These are phyloP conservation scores for Hypocreales sp. DNA, from an alignment of 2,329 filamentous ascomycete genomes.

Conservation along the genomic window DNA sequence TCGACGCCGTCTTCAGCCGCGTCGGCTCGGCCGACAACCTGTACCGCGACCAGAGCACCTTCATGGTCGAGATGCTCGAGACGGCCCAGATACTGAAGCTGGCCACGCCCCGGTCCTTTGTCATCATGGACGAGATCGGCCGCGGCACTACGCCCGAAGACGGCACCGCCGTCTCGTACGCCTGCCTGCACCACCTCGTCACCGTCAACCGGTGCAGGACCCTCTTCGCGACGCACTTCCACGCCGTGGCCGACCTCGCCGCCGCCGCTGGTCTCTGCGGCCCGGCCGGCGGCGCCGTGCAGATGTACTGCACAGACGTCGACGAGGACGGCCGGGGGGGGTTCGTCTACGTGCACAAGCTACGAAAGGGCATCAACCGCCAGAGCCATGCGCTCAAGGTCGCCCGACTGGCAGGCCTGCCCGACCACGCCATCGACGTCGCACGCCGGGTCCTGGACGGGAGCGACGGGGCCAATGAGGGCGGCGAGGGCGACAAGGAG, in stretches of 20 bases:
- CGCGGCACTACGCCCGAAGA: constrained; percentile 89
- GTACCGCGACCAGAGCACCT: constrained; percentile 90
- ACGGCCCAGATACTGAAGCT: constrained; percentile 78
- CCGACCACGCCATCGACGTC: constrained; percentile 52
- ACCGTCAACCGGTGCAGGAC: constrained; percentile 62
- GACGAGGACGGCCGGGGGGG: constrained; percentile 52
- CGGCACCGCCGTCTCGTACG: constrained; percentile 78
- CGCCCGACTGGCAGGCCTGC: constrained; percentile 72
- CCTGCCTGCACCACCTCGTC: constrained; percentile 72
- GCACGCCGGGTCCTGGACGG: constrained; percentile 41
- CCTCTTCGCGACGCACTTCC: constrained; percentile 93
- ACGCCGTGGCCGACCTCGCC: constrained; percentile 67
- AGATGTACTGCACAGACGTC: constrained; percentile 80
- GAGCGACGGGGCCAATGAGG: constrained; percentile 1
- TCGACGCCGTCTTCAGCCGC: constrained; percentile 92
- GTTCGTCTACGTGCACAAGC: constrained; percentile 75
- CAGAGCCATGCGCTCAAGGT: constrained; percentile 89
- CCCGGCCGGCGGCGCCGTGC: constrained; percentile 30
- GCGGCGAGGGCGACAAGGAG: constrained; percentile 4
- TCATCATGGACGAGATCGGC: constrained; percentile 97
- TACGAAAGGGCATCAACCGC: constrained; percentile 70
- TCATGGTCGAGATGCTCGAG: constrained; percentile 99
- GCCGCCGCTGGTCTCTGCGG: constrained; percentile 27
- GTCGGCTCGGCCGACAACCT: constrained; percentile 90
- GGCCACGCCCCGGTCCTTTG: constrained; percentile 73